Conservation (phyloP, 1,284 basidiomycete genomes). For the Puccinia coronata region DNA sequence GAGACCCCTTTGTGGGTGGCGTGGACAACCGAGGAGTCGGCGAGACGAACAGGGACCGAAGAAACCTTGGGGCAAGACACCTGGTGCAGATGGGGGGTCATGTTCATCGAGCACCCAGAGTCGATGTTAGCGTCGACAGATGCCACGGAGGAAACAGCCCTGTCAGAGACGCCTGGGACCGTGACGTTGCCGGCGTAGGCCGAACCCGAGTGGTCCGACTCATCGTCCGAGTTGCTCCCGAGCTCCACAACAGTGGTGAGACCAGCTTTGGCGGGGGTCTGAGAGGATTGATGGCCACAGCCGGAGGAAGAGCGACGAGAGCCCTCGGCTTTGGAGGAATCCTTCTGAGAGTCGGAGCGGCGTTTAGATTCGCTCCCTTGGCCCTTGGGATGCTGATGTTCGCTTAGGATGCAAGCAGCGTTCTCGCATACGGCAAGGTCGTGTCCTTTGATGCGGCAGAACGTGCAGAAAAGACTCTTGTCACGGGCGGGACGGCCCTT, state of each 20-base stretch:
- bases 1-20: background rate
- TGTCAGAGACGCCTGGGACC: background rate
- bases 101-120: conserved; percentile 9
- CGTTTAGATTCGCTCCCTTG: background rate
- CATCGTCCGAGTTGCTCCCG: background rate
- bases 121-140: background rate
- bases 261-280: background rate
- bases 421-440: background rate
- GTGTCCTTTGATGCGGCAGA: background rate
- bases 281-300: background rate
- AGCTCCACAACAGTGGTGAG: background rate
- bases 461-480: background rate
- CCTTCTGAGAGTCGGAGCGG: no score
- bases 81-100: background rate
- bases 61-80: background rate
- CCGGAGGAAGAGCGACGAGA: background rate
- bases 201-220: background rate
- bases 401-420: background rate
- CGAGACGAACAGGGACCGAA: background rate
- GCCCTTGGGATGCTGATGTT: background rate
- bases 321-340: background rate
- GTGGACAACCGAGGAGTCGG: background rate
- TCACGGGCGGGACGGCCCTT: no score
- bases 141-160: background rate
- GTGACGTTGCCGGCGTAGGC: background rate